Conservation (phyloP, 495 filamentous ascomycete species). For the Halenospora varia region DNA sequence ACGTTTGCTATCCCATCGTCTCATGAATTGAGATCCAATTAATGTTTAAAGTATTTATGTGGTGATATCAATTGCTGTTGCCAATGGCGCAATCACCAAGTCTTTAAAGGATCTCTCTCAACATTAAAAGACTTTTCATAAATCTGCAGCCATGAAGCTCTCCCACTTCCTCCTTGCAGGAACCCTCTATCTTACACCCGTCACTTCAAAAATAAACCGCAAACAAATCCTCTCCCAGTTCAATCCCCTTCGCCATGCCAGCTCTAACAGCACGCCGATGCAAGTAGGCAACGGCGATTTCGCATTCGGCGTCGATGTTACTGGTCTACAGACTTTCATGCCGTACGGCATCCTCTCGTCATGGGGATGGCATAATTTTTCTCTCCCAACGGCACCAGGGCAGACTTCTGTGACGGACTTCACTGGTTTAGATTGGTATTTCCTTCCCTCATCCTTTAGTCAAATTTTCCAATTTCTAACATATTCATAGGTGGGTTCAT, state of each 20-base stretch:
- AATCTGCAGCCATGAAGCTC: too few species aligned
- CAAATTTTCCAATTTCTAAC: conserved; percentile 6
- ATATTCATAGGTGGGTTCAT: conserved; percentile 44
- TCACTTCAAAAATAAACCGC: conserved; percentile 29
- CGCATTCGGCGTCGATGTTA: conserved; percentile 50
- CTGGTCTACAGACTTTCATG: conserved; percentile 55
- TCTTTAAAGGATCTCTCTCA: too few species aligned
- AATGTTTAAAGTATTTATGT: too few species aligned
- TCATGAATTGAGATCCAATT: too few species aligned
- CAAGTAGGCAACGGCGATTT: conserved; percentile 54
- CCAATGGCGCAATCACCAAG: too few species aligned
- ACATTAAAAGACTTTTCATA: too few species aligned
- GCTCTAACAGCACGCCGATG: conserved; percentile 43
- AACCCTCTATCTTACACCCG: too few species aligned
- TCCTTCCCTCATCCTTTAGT: conserved; percentile 31
- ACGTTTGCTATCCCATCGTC: too few species aligned
- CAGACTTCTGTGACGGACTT: conserved; percentile 9
- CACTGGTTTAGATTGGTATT: conserved; percentile 16
- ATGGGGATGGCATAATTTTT: conserved; percentile 57
- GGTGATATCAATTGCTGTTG: too few species aligned
- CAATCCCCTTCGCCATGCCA: conserved; percentile 40
- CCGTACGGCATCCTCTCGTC: conserved; percentile 52
- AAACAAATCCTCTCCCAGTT: conserved; percentile 35
- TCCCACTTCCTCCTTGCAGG: too few species aligned
- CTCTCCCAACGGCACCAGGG: conserved; percentile 36